Base-by-base conservation (phyloP, 139 green algal genomes). In the Micromonas commoda region DNA sequence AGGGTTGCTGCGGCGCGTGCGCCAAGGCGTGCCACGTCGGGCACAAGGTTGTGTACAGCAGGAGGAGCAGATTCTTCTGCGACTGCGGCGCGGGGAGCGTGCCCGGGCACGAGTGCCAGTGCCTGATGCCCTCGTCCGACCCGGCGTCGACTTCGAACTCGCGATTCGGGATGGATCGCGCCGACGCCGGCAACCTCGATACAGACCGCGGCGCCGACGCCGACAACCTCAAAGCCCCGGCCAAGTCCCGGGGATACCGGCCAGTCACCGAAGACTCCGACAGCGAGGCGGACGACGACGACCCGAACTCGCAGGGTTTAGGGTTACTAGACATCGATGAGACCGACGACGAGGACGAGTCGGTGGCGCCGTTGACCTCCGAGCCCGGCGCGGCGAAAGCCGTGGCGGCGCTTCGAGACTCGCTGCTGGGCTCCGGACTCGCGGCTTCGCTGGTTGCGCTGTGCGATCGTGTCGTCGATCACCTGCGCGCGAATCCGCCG, bases 11-110 rank as follows among this genome's bases (percentile, higher is more conserved):
- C 83, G 82, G 77, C 26, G 80, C 76, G 0, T 92, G 88, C 54
- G 88, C 87, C 0, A 61, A 63, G 23, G 73, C 82, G 0, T 92
- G 88, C 78, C 88, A 92, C 77, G 63, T 45, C 9, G 88, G 88
- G 0, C 88, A 92, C 67, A 86, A 90, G 28, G 67, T 92, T 0
- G 85, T 89, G 4, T 92, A 92, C 71, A 85, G 77, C 0, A 77
- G 79, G 0, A 69, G 77, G 21, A 85, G 65, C 31, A 77, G 87
- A 0, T 92, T 92, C 83, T 92, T 90, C 71, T 92, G 83, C 37
- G 83, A 87, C 51, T 87, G 83, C 37, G 83, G 83, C 29, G 83
- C 80, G 6, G 78, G 73, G 35, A 45, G 23, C 75, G 6, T 71
- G 6, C 75, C 35, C 60, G 9, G 60, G 3, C 29, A 20, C 5